Base-by-base conservation (phyloP, 2,329 filamentous ascomycete species). In the Colletotrichum trifolii region DNA sequence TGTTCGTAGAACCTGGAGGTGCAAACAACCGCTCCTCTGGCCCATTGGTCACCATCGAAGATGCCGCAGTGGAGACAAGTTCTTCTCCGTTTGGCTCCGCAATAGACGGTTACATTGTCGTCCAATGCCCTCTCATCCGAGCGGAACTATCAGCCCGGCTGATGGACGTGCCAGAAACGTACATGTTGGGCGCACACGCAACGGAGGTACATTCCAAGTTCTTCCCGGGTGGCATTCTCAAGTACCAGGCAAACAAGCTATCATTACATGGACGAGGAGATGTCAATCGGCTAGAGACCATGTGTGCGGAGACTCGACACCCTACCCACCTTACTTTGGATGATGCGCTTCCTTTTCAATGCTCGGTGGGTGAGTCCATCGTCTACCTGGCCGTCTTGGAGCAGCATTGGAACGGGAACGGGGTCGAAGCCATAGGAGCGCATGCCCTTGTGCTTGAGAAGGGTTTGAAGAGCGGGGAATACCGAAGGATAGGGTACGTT, bases 151-250 rank as follows among this genome's bases (percentile, higher is more conserved):
- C 46, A 10, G 33, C 46, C 33, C 46, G 35, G 1, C 9, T 48
- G 46, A 48, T 48, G 12, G 46, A 48, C 25, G 46, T 48, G 33
- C 46, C 46, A 48, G 46, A 34, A 34, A 34, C 46, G 25, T 48
- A 48, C 46, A 17, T 17, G 17, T 17, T 17, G 2, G 2, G 17
- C 17, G 35, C 35, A 17, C 33, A 48, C 35, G 42, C 13, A 13
- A 17, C 15, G 25, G 25, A 17, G 33, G 46, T 11, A 34, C 12
- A 13, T 34, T 33, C 46, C 12, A 25, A 48, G 25, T 48, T 48
- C 25, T 48, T 48, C 8, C 46, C 46, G 8, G 46, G 46, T 6
- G 46, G 46, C 25, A 48, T 48, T 9, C n/a, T 34, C 12, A 48
- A 48, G 46, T 48, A 48, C 7, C 46, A 48, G 46, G 3, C n/a